phyloP scores from a whole-genome alignment of 352 stramenopile species.

The Globisporangium middletonii region DNA sequence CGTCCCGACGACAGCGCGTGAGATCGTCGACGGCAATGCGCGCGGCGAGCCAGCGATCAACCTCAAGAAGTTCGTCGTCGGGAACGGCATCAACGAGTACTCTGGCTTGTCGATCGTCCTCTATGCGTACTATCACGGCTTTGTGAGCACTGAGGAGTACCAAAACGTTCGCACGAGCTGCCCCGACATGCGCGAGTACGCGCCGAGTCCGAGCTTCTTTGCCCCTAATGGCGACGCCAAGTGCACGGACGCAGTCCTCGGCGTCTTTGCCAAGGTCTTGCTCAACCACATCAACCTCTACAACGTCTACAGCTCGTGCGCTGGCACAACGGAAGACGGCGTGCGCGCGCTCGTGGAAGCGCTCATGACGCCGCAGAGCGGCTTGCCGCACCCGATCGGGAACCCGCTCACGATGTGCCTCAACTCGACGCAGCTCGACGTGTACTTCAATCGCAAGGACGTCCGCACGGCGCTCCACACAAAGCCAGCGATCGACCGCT shows the following conservation, averaged over 20 bases:
- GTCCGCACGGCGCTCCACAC: slow-evolving; percentile 83
- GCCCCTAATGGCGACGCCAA: slow-evolving; percentile 9
- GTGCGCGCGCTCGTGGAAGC: slow-evolving; percentile 37
- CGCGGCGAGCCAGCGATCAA: slow-evolving; percentile 34
- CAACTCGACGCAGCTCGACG: slow-evolving; percentile 39
- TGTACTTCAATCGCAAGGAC: slow-evolving; percentile 63
- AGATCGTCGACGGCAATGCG: slow-evolving; percentile 47
- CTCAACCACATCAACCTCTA: slow-evolving; percentile 58
- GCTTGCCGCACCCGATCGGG: slow-evolving; percentile 51
- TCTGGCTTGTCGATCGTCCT: slow-evolving; percentile 48
- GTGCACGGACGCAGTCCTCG: slow-evolving; percentile 24
- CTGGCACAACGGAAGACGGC: slow-evolving; percentile 37
- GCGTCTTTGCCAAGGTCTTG: slow-evolving; percentile 28
- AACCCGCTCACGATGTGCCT: slow-evolving; percentile 71
- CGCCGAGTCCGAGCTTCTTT: slow-evolving; percentile 21
- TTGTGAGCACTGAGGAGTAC: slow-evolving; percentile 71
- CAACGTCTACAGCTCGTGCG: slow-evolving; percentile 57
- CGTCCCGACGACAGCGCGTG: slow-evolving; percentile 49
- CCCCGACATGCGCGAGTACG: slow-evolving; percentile 38
- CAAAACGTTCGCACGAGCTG: slow-evolving; percentile 39
- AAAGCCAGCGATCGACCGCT: slow-evolving; percentile 31
- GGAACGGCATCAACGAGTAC: slow-evolving; percentile 66
- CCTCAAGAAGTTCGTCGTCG: slow-evolving; percentile 87
- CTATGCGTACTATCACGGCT: slow-evolving; percentile 76
- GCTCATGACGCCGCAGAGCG: slow-evolving; percentile 32